phyloP scores from a whole-genome alignment of 2,329 filamentous ascomycete genomes.

The Aureobasidium subglaciale region DNA sequence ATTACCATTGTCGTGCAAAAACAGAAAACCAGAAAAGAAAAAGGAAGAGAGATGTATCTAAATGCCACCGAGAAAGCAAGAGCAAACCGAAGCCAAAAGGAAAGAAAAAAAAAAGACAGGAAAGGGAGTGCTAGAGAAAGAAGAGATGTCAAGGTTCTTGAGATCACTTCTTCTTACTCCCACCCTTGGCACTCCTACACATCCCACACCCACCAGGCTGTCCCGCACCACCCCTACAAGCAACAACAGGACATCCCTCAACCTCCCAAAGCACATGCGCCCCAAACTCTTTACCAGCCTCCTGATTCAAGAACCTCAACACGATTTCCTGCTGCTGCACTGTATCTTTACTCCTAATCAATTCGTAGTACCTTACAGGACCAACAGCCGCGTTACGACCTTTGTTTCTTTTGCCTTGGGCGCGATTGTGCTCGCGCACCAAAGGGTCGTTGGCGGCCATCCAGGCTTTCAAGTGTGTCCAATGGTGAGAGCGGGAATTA shows the following conservation, averaged over 20 bases:
- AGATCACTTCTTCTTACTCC: neutral
- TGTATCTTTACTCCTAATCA: neutral
- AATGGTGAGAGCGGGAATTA: neutral
- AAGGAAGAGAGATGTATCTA: neutral
- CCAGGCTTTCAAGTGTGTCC: slow-evolving; percentile 5
- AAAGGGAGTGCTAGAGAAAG: neutral
- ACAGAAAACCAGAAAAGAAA: too few relatives aligned
- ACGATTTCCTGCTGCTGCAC: neutral
- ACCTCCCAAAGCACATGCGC: neutral
- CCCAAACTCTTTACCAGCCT: neutral
- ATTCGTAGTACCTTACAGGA: neutral
- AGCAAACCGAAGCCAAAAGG: neutral
- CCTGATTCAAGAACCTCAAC: neutral
- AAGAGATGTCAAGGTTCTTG: neutral
- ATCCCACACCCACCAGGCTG: neutral
- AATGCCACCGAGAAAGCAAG: too few relatives aligned
- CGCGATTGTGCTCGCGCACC: neutral
- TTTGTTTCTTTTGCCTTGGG: neutral
- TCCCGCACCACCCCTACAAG: neutral
- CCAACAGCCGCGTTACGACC: neutral
- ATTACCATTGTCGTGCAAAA: too few relatives aligned
- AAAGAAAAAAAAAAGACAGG: neutral
- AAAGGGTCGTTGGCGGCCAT: neutral
- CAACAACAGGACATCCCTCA: neutral
- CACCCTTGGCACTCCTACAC: neutral